Conservation (phyloP, 371 early-diverging fungal species). For the Coemansia sp. region DNA sequence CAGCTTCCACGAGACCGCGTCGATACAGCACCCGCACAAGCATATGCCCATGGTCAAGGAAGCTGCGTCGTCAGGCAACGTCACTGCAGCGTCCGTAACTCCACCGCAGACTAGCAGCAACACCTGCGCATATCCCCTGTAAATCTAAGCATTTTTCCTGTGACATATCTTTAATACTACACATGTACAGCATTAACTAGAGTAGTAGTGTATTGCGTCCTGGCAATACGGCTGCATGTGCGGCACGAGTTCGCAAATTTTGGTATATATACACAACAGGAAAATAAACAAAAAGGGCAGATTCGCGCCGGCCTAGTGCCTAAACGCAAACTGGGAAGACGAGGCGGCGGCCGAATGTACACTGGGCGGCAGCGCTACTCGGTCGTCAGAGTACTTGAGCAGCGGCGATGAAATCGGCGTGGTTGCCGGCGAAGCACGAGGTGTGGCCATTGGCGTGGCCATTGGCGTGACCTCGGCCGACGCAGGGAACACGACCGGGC, state of each 20-base stretch:
- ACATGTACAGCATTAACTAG: too few species aligned
- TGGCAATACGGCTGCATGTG: neutral
- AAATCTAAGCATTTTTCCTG: neutral
- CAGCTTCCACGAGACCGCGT: conserved; percentile 17
- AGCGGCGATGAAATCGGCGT: conserved; percentile 28
- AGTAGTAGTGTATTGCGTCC: too few species aligned
- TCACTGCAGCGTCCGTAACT: conserved; percentile 1
- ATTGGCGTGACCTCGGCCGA: conserved; percentile 38
- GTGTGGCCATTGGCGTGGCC: too few species aligned
- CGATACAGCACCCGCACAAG: conserved; percentile 25
- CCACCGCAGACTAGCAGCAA: neutral
- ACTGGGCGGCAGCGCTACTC: neutral
- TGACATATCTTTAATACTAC: neutral
- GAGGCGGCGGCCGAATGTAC: neutral
- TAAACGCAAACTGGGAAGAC: neutral
- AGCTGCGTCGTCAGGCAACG: conserved; percentile 1
- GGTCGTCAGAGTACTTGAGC: conserved; percentile 24
- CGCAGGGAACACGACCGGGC: conserved; percentile 39
- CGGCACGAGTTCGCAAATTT: too few species aligned
- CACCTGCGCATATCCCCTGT: conserved; percentile 4
- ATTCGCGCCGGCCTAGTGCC: neutral
- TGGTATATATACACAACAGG: conserved; percentile 6
- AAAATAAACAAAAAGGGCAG: neutral
- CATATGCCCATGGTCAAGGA: conserved; percentile 32
- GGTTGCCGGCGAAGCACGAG: conserved; percentile 16